These are phyloP conservation scores for Microbotryum silenes-acaulis DNA, from an alignment of 1,284 basidiomycete species.

Conservation along the genomic window DNA sequence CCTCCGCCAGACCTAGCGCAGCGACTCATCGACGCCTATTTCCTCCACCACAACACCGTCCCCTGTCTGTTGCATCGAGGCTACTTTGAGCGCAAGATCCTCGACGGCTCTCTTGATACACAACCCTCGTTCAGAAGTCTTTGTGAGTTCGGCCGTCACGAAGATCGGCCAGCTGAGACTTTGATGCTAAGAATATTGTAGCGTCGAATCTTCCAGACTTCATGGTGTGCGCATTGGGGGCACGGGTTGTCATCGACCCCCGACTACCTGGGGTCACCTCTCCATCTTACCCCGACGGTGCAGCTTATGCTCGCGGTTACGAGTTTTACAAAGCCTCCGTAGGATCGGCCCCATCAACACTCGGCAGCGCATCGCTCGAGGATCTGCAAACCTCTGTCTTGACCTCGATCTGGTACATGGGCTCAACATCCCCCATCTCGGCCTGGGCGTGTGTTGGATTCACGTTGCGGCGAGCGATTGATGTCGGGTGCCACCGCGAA, in stretches of 20 bases:
- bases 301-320: neutral
- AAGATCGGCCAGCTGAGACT: neutral
- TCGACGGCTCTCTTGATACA: constrained; percentile 52
- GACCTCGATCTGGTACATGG: constrained; percentile 9
- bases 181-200: too few species aligned
- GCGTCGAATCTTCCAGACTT: constrained; percentile 37
- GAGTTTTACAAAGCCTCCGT: constrained; percentile 6
- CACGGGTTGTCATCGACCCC: constrained; percentile 58
- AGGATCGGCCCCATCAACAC: neutral
- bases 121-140: constrained; percentile 60
- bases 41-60: constrained; percentile 54
- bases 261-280: constrained; percentile 44
- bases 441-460: constrained; percentile 22
- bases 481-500: constrained; percentile 46
- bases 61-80: constrained; percentile 69
- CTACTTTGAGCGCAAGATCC: constrained; percentile 58
- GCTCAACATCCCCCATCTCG: constrained; percentile 3
- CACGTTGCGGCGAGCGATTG: constrained; percentile 32
- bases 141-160: constrained; percentile 39
- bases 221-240: constrained; percentile 64
- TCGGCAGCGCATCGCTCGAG: constrained; percentile 52
- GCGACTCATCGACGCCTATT: constrained; percentile 61
- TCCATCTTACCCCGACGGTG: neutral
- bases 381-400: constrained; percentile 59
- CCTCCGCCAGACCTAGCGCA: constrained; percentile 49